Base-by-base conservation (phyloP, 2,329 filamentous ascomycete species). In the Cryoendolithus antarcticus region DNA sequence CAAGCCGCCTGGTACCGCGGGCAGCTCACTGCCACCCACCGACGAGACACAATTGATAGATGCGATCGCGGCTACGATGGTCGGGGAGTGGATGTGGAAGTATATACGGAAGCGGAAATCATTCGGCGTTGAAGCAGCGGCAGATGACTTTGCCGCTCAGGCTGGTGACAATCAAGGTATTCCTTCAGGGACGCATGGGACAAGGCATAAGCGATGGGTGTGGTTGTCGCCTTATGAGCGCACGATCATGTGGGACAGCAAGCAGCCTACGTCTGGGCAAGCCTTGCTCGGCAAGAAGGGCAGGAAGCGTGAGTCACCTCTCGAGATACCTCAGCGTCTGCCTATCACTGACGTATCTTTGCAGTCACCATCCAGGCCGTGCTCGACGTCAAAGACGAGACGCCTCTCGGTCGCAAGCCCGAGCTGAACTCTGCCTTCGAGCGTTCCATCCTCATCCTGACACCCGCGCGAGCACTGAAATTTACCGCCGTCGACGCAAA, bases 211-310 rank as follows among this genome's bases (percentile, higher is more conserved):
- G 65, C 75, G 91, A 59, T 98, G 91, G 91, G 91, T 98, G 2
- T 98, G 91, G 91, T 74, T 98, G 46, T 91, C 89, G 11, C 91
- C 91, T 2, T 96, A 98, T 56, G 91, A 98, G 62, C 74, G 88
- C 46, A 82, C 89, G 9, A 89, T 98, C 44, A 84, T 98, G 61
- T 98, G 91, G 91, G 95, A 89, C 62, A 93, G 82, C 70, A 95
- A 93, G 69, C 91, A 98, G 62, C 91, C 91, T 10, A 85, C 80
- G 7, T 86, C 80, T 50, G 86, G 88, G 27, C 82, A 77, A 52
- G 89, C 88, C 27, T 64, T 98, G 60, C 72, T 96, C 70, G 91
- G 91, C 49, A 98, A 96, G 68, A 82, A 82, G 56, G 91, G 91
- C 39, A 80, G 91, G 51, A 98, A 96, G 65, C 65, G 89, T 94